These are phyloP conservation scores for Stipa capillata DNA, from an alignment of 176 grass and related monocot genomes.

Conservation along the genomic window DNA sequence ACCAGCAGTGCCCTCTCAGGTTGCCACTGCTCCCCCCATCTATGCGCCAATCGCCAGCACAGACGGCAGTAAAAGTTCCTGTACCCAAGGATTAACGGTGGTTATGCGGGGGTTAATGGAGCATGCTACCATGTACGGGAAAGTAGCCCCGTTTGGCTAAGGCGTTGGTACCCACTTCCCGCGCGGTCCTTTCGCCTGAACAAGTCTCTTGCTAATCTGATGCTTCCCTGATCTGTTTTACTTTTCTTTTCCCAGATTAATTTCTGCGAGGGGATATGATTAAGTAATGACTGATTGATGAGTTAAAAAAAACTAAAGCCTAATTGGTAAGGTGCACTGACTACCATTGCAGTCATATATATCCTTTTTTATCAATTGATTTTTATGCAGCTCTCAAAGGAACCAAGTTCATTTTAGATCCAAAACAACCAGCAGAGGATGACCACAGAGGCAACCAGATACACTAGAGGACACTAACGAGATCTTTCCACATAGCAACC, in stretches of 20 bases:
- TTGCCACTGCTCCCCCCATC: conserved; percentile 10
- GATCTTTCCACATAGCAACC: conserved; percentile 15
- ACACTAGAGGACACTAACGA: conserved; percentile 6
- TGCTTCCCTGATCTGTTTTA: neutral
- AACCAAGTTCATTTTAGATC: conserved; percentile 7
- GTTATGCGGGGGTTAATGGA: neutral
- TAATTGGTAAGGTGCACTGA: conserved; percentile 17
- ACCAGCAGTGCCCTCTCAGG: conserved; percentile 32
- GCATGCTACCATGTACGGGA: neutral
- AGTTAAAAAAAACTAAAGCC: no score
- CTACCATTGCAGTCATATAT: no score
- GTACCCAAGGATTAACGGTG: neutral
- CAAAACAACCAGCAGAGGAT: neutral
- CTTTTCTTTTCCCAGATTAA: neutral
- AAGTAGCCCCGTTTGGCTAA: neutral
- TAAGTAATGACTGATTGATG: no score
- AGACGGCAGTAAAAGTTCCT: conserved; percentile 19
- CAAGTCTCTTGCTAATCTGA: neutral
- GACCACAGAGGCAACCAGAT: neutral
- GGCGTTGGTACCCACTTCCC: neutral
- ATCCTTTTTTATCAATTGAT: neutral
- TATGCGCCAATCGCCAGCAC: conserved; percentile 24
- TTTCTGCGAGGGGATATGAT: neutral
- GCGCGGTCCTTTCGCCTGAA: neutral
- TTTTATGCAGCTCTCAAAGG: neutral